Conservation (phyloP, 73 alveolate species). For the Paramecium primaurelia region DNA sequence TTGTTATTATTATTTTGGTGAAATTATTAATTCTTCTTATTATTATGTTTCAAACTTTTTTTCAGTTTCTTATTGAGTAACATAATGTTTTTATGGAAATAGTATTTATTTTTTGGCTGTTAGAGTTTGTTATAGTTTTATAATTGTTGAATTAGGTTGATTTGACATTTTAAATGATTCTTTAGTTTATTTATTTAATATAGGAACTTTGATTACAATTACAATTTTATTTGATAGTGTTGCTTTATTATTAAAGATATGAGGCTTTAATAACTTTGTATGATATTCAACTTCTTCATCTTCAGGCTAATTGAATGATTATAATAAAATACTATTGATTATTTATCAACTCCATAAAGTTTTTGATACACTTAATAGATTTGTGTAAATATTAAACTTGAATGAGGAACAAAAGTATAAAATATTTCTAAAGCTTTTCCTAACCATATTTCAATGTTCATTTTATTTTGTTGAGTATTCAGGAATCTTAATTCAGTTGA, state of each 20-base stretch:
- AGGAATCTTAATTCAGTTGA: slow-evolving; percentile 31
- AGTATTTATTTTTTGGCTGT: not conserved
- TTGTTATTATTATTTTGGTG: not conserved
- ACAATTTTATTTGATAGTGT: slow-evolving; percentile 2
- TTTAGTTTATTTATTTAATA: not conserved
- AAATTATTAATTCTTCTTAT: not conserved
- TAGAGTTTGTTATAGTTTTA: not conserved
- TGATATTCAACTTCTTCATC: slow-evolving; percentile 15
- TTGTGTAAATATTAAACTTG: not conserved
- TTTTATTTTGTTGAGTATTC: not conserved
- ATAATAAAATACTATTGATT: not conserved
- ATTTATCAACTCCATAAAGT: slow-evolving; percentile 33
- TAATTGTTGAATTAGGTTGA: not conserved
- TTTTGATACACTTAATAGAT: slow-evolving; percentile 21
- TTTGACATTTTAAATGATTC: not conserved
- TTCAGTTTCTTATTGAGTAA: not conserved
- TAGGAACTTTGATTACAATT: not conserved
- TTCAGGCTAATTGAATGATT: slow-evolving; percentile 51
- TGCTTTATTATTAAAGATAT: slow-evolving; percentile 13
- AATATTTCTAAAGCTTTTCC: slow-evolving; percentile 7
- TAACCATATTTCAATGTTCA: not conserved
- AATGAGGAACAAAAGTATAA: slow-evolving; percentile 37
- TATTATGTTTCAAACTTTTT: not conserved
- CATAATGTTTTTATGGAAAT: not conserved
- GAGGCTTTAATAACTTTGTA: not conserved